Conservation (phyloP, 805 yeast genomes). For the Metschnikowia cubensis region DNA sequence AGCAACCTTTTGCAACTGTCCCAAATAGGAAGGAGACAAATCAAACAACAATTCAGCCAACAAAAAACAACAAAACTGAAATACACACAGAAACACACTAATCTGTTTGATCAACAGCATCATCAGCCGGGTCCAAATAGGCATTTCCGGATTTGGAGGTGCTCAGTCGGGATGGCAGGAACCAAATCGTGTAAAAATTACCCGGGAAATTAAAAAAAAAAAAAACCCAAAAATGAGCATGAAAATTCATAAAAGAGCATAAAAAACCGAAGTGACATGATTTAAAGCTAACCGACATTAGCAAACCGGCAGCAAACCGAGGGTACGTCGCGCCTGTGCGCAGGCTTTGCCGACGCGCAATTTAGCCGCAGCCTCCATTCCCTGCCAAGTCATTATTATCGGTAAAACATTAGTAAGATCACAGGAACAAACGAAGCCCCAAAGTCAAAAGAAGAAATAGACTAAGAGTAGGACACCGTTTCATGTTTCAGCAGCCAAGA, state of each 20-base stretch:
- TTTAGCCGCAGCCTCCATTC: background rate
- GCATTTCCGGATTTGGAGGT: no score
- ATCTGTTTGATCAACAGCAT: background rate
- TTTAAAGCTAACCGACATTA: background rate
- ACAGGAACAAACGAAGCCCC: no score
- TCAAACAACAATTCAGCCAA: background rate
- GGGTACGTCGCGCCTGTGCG: constrained; percentile 2
- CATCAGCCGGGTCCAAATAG: background rate
- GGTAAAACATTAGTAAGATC: no score
- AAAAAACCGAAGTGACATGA: no score
- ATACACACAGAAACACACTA: no score
- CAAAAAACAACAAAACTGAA: background rate
- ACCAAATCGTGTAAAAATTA: no score
- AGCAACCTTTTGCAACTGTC: no score
- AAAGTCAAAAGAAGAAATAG: no score
- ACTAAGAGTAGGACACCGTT: no score
- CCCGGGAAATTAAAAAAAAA: background rate
- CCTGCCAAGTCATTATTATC: no score
- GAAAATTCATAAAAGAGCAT: background rate
- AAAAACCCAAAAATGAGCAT: background rate
- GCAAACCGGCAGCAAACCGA: constrained; percentile 1
- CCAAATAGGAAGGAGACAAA: background rate
- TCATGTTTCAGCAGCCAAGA: no score
- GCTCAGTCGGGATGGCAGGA: no score
- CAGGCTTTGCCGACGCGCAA: background rate